Evolutionary conservation across 495 filamentous ascomycete species (phyloP).

Genomic region (Aspergillus bertholletiae): DNA sequence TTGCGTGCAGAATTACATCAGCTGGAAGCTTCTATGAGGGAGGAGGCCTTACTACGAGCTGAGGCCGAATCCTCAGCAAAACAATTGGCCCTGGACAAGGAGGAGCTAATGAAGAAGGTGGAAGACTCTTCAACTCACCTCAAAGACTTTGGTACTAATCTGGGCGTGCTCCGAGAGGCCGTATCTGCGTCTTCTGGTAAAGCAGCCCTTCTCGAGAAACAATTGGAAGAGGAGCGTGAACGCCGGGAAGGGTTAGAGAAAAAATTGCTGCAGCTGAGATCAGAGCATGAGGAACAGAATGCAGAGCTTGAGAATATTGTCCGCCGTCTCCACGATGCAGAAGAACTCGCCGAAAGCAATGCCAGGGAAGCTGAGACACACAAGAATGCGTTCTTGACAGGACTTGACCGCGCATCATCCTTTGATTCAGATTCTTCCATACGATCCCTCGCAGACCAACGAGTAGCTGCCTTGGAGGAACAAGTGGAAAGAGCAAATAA

Average conservation of each 20-base stretch:
- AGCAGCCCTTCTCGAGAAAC: constrained; percentile 69
- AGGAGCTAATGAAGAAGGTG: constrained; percentile 68
- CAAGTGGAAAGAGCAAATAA: constrained; percentile 75
- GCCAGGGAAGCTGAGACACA: constrained; percentile 85
- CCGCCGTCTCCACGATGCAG: constrained; percentile 75
- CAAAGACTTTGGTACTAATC: constrained; percentile 67
- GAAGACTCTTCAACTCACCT: constrained; percentile 62
- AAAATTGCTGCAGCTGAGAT: constrained; percentile 73
- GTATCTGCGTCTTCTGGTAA: constrained; percentile 75
- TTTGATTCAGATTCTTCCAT: constrained; percentile 44
- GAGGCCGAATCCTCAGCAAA: constrained; percentile 73
- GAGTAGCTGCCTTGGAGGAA: constrained; percentile 71
- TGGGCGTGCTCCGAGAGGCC: constrained; percentile 73
- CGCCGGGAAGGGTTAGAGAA: constrained; percentile 73
- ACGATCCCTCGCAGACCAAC: constrained; percentile 63
- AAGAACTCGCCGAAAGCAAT: constrained; percentile 86
- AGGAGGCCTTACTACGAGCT: constrained; percentile 69
- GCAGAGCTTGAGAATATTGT: constrained; percentile 74
- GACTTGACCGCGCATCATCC: constrained; percentile 62
- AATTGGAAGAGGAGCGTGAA: constrained; percentile 78
- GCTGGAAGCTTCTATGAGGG: constrained; percentile 65
- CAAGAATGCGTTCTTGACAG: constrained; percentile 75
- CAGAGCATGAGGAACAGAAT: constrained; percentile 80
- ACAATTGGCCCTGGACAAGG: constrained; percentile 76
- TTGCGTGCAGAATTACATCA: constrained; percentile 81